Conservation (phyloP, 495 filamentous ascomycete genomes). For the Hypomontagnella monticulosa region DNA sequence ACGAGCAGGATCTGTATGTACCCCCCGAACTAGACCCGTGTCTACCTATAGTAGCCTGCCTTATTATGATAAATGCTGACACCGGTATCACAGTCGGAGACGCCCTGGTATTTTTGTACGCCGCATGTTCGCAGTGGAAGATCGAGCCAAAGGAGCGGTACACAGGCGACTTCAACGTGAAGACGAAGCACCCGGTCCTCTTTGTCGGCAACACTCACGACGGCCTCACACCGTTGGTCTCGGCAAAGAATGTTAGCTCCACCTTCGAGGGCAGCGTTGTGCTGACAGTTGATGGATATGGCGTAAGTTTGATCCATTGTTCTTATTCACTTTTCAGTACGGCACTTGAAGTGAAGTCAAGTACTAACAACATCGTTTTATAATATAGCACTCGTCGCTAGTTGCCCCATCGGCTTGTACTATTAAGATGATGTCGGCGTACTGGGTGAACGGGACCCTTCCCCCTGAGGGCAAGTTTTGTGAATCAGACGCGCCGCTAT, state of each 20-base stretch:
- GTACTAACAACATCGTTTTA: not conserved
- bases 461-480: slow-evolving; percentile 57
- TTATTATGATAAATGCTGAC: slow-evolving; percentile 12
- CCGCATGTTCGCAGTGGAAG: slow-evolving; percentile 55
- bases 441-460: slow-evolving; percentile 60
- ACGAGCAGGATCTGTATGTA: slow-evolving; percentile 30
- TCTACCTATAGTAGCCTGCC: not conserved
- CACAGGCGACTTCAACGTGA: slow-evolving; percentile 51
- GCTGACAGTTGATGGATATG: slow-evolving; percentile 63
- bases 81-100: slow-evolving; percentile 33
- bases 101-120: slow-evolving; percentile 22
- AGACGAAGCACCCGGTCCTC: slow-evolving; percentile 56
- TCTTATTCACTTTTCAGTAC: not conserved
- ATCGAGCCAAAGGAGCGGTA: slow-evolving; percentile 57
- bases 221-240: slow-evolving; percentile 54
- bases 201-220: slow-evolving; percentile 57
- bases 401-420: slow-evolving; percentile 60
- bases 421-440: slow-evolving; percentile 53
- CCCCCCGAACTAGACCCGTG: not conserved
- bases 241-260: slow-evolving; percentile 60
- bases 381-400: slow-evolving; percentile 57
- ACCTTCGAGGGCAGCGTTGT: slow-evolving; percentile 63
- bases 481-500: slow-evolving; percentile 28
- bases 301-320: slow-evolving; percentile 53
- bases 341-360: not conserved